These are phyloP conservation scores for Endoconidiophora laricicola DNA, from an alignment of 2,329 filamentous ascomycete genomes.

Conservation along the genomic window DNA sequence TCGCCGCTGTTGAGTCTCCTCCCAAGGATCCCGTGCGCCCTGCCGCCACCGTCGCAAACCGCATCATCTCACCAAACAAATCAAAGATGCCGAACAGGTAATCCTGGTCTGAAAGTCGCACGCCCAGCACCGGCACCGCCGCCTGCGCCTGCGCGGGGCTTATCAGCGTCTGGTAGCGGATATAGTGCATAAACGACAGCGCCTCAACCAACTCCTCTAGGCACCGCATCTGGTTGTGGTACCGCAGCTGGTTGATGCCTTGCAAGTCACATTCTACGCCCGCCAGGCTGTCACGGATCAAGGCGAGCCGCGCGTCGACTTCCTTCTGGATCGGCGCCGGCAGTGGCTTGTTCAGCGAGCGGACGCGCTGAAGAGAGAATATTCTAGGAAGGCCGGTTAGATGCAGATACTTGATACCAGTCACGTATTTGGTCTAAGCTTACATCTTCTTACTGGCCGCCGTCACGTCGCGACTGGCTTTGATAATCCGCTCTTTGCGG, in stretches of 20 bases:
- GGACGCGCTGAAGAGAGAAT: conserved; percentile 32
- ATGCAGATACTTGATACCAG: too few species aligned
- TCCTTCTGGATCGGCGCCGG: conserved; percentile 55
- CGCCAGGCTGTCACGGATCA: conserved; percentile 53
- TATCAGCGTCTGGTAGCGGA: conserved; percentile 60
- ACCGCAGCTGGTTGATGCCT: conserved; percentile 67
- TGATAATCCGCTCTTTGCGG: conserved; percentile 74
- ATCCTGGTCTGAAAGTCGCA: conserved; percentile 53
- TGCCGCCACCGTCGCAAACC: conserved; percentile 79
- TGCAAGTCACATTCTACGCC: conserved; percentile 56
- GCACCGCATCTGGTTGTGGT: conserved; percentile 62
- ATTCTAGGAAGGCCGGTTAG: conserved; percentile 18
- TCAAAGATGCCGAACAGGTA: conserved; percentile 88
- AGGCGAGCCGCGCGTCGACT: conserved; percentile 48
- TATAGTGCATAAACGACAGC: conserved; percentile 74
- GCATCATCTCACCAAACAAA: conserved; percentile 90
- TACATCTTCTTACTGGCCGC: conserved; percentile 95
- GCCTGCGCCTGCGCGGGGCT: conserved; percentile 42
- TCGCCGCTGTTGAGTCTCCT: conserved; percentile 16
- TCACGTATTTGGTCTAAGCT: conserved; percentile 11
- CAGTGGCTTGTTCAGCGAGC: conserved; percentile 43
- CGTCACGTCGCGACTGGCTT: conserved; percentile 82
- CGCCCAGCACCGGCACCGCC: conserved; percentile 35
- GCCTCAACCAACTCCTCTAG: conserved; percentile 94
- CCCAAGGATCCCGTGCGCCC: conserved; percentile 49